A percentile compares a stretch with the other conserved stretches of the same genome.
phyloP scores from a whole-genome alignment of 1,284 basidiomycete genomes.

The Ceratobasidium sp. region DNA sequence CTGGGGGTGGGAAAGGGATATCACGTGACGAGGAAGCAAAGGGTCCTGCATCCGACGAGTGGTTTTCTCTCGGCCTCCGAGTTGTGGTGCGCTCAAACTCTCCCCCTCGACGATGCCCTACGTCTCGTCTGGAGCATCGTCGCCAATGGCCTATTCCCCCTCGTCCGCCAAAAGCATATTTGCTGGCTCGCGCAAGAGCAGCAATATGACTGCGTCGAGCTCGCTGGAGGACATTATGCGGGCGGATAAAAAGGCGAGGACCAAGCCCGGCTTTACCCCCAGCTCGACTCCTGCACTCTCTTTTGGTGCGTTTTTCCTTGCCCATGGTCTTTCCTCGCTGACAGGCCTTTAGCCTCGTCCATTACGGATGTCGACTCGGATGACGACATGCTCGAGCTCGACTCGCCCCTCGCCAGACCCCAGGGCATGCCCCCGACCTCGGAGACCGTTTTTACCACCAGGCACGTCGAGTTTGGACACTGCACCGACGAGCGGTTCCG shows the following conservation, averaged over 20 bases:
- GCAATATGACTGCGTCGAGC: conserved; percentile 25
- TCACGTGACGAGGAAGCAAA: conserved; percentile 9
- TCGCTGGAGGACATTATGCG: conserved; percentile 41
- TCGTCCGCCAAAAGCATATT: conserved; percentile 34
- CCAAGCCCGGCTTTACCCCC: conserved; percentile 19
- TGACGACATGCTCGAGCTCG: conserved; percentile 42
- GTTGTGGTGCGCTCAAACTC: neutral
- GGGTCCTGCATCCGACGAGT: conserved; percentile 15
- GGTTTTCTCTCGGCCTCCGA: conserved; percentile 43
- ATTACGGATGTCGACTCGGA: conserved; percentile 41
- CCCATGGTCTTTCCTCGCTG: neutral
- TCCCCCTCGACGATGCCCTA: neutral
- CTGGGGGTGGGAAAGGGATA: conserved; percentile 10
- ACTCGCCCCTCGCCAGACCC: conserved; percentile 56
- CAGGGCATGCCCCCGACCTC: conserved; percentile 69
- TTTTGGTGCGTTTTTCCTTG: conserved; percentile 10
- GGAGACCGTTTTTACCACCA: conserved; percentile 75
- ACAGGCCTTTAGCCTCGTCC: conserved; percentile 25
- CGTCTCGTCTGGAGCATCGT: neutral
- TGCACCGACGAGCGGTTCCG: conserved; percentile 78
- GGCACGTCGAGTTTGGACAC: conserved; percentile 89
- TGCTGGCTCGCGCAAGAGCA: conserved; percentile 30
- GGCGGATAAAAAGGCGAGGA: conserved; percentile 28
- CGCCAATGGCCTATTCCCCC: conserved; percentile 36
- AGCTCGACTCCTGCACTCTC: conserved; percentile 37